Evolutionary conservation across 495 filamentous ascomycete species (phyloP), one percentile per base, ranked within the genome.

Genomic region (Penicillium mononematosum): DNA sequence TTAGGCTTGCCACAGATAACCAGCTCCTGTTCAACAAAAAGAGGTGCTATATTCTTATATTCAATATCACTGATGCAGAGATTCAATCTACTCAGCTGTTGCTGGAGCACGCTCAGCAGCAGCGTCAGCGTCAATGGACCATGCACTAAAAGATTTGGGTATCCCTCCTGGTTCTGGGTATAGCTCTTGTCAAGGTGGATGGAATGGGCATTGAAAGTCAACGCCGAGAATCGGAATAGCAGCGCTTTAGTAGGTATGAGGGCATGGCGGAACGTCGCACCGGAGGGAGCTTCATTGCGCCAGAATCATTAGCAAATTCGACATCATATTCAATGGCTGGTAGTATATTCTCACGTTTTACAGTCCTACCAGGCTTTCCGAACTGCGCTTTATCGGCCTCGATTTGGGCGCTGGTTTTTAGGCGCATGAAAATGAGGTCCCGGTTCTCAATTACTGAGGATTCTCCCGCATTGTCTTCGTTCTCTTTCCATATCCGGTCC

Each of bases 151-250:
- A 90, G 75, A 50, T 85, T 81, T 12, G 77, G 80, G 67, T 93
- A 84, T 8, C 88, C 89, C 70, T 98, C 93, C 2, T 83, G 72
- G 29, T 83, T 74, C 19, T 79, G 80, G 20, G 85, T 84, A 72
- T 90, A 96, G 16, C 75, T 55, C 4, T 78, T 81, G 67, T 96
- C 89, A n/a, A 94, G 78, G 63, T 96, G 91, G 55, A 96, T 95
- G 6, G 78, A 74, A 66, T 96, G 91, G 6, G 90, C 88, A 69
- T 96, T 96, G 79, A 88, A 91, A 5, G 87, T 91, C 17, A 96
- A 79, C 0, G 89, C 89, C 29, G 85, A 90, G 73, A 88, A 96
- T n/a, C 89, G 84, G 71, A 92, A 93, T 29, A 96, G 81, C 0
- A 96, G 77, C 22, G 79, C 73, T 4, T 79, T 72, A 16, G 84